Evolutionary conservation across 2,329 filamentous ascomycete genomes (phyloP).

Genomic region (Aspergillus piperis): DNA sequence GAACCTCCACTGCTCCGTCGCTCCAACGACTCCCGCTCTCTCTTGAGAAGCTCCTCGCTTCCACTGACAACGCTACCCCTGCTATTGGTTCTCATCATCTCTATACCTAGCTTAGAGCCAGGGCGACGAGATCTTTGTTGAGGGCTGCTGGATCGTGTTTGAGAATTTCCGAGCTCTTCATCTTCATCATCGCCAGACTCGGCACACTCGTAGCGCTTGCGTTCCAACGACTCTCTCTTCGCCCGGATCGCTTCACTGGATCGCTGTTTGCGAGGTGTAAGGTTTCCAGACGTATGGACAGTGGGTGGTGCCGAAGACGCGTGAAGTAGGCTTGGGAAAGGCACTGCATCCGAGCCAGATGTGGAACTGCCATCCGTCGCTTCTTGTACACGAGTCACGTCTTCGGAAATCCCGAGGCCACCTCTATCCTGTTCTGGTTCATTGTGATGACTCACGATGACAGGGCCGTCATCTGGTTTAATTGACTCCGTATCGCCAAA

Average conservation of each 20-base stretch:
- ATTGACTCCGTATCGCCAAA: conserved; percentile 84
- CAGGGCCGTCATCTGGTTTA: conserved; percentile 73
- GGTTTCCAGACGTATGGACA: conserved; percentile 54
- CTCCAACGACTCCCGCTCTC: conserved; percentile 38
- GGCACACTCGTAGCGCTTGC: conserved; percentile 68
- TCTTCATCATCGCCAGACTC: conserved; percentile 96
- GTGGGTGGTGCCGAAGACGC: conserved; percentile 67
- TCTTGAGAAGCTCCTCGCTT: conserved; percentile 42
- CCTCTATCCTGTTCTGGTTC: conserved; percentile 70
- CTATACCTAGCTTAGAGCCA: conserved; percentile 86
- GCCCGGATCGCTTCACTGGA: conserved; percentile 73
- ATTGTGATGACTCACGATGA: conserved; percentile 71
- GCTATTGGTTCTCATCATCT: conserved; percentile 98
- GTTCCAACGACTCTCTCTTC: conserved; percentile 75
- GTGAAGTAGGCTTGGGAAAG: conserved; percentile 58
- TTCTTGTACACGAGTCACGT: conserved; percentile 35
- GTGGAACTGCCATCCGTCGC: conserved; percentile 24
- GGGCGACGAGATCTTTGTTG: conserved; percentile 60
- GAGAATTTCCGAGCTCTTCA: conserved; percentile 72
- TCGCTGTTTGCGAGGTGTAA: conserved; percentile 61
- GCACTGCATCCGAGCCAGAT: conserved; percentile 25
- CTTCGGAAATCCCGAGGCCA: conserved; percentile 75
- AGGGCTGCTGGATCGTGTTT: conserved; percentile 54
- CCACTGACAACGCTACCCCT: conserved; percentile 71
- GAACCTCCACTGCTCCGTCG: conserved; percentile 26